Percentiles rank a stretch among this genome's conserved stretches.
Conservation (phyloP, 768 basidiomycete genomes). For the Amanita fuliginea region DNA sequence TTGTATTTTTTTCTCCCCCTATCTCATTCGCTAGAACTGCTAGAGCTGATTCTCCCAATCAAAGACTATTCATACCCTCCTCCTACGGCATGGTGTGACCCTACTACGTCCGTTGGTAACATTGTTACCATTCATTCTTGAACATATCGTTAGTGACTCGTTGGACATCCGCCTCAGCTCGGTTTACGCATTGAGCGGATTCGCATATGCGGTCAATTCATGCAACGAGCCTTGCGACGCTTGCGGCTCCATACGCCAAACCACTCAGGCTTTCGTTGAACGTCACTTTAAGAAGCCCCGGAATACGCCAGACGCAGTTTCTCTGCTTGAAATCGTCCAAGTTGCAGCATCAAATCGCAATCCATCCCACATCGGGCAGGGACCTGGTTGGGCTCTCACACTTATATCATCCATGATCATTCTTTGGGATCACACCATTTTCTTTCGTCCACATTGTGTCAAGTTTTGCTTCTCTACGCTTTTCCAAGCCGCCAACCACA, state of each 20-base stretch:
- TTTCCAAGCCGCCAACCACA: constrained; percentile 20
- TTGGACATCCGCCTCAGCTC: constrained; percentile 34
- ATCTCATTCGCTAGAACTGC: neutral
- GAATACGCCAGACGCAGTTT: constrained; percentile 2
- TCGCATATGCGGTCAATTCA: constrained; percentile 30
- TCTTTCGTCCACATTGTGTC: constrained; percentile 25
- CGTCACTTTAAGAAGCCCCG: constrained; percentile 5
- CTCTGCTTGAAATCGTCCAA: constrained; percentile 17
- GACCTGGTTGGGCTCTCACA: constrained; percentile 33
- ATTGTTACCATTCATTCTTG: constrained; percentile 31
- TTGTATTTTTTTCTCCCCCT: constrained; percentile 1
- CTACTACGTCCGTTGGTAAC: constrained; percentile 39
- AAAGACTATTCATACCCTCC: constrained; percentile 24
- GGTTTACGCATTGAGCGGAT: constrained; percentile 44
- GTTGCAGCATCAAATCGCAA: constrained; percentile 17
- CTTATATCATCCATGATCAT: constrained; percentile 36
- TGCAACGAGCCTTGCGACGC: constrained; percentile 8
- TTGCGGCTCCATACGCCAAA: constrained; percentile 13
- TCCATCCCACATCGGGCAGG: constrained; percentile 7
- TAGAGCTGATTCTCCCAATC: neutral
- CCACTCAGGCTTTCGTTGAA: constrained; percentile 18
- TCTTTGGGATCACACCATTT: constrained; percentile 32
- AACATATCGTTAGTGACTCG: constrained; percentile 18
- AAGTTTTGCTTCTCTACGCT: constrained; percentile 28
- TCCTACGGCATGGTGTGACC: constrained; percentile 28